Evolutionary conservation across 2,329 filamentous ascomycete genomes (phyloP).

Genomic region (Dactylellina leptospora): DNA sequence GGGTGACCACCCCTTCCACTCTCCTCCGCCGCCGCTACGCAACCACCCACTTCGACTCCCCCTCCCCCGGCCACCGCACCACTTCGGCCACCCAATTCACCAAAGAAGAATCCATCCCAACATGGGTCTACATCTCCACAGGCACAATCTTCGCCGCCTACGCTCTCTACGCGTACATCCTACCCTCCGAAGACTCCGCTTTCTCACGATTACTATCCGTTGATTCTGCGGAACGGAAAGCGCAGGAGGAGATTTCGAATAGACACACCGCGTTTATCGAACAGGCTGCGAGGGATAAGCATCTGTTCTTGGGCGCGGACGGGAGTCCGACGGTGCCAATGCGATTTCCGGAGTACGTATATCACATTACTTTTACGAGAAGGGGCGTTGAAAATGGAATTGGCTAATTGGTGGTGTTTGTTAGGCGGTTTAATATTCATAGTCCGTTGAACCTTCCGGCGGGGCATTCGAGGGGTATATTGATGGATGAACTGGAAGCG

Average conservation of each 20-base stretch:
- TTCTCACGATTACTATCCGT: conserved; percentile 28
- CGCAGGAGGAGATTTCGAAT: conserved; percentile 49
- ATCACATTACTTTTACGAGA: not conserved
- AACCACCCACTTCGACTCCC: conserved; percentile 39
- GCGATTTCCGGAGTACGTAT: conserved; percentile 49
- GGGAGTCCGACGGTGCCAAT: conserved; percentile 21
- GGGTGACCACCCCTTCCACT: conserved; percentile 12
- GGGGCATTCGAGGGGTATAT: conserved; percentile 38
- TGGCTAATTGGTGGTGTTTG: conserved; percentile 6
- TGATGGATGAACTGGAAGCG: conserved; percentile 50
- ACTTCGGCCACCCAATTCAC: conserved; percentile 9
- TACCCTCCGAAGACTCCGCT: conserved; percentile 30
- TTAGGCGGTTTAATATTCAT: conserved; percentile 41
- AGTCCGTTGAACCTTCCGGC: conserved; percentile 38
- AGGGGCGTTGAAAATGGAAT: not conserved
- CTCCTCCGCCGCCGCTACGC: conserved; percentile 34
- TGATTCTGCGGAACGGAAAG: conserved; percentile 11
- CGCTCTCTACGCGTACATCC: conserved; percentile 39
- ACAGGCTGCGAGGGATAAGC: conserved; percentile 42
- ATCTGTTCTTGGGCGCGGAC: conserved; percentile 32
- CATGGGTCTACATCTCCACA: conserved; percentile 37
- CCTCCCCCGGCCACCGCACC: conserved; percentile 19
- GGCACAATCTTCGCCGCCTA: conserved; percentile 42
- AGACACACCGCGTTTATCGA: conserved; percentile 41
- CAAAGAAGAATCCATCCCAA: conserved; percentile 34